Percentiles rank a stretch among this genome's conserved stretches.
Conservation (phyloP, 345 rosid genomes). For the Salix brachista region DNA sequence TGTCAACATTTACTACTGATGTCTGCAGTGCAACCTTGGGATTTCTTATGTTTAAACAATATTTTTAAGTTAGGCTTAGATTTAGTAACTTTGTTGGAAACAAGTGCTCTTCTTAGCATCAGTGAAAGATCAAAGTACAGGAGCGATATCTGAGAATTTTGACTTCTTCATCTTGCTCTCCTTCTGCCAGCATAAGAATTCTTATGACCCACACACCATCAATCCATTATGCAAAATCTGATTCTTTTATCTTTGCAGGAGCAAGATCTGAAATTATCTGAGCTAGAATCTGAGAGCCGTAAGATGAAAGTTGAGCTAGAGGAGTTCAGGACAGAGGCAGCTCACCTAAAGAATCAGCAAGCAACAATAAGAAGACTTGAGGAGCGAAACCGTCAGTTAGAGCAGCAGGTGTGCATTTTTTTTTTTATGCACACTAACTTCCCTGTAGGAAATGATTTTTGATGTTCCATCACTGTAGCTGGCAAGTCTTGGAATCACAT, state of each 20-base stretch:
- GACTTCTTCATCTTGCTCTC: not conserved
- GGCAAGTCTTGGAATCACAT: not conserved
- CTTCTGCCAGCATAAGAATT: not conserved
- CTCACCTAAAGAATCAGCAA: slow-evolving; percentile 95
- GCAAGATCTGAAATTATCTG: slow-evolving; percentile 80
- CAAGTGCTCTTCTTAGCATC: not conserved
- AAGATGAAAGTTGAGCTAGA: slow-evolving; percentile 98
- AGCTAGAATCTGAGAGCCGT: slow-evolving; percentile 85
- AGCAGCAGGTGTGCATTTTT: slow-evolving; percentile 67
- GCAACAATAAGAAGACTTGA: slow-evolving; percentile 98
- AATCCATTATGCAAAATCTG: not conserved
- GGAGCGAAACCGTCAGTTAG: slow-evolving; percentile 95
- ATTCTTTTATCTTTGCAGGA: slow-evolving; percentile 50
- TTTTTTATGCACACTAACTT: not conserved
- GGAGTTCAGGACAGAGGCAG: slow-evolving; percentile 89
- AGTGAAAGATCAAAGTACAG: not conserved
- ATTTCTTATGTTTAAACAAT: too few species aligned
- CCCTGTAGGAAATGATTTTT: not conserved
- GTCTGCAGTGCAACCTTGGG: too few species aligned
- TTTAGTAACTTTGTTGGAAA: not conserved
- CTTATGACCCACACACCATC: not conserved
- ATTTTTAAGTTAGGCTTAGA: not conserved
- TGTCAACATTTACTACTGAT: too few species aligned
- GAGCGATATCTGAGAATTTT: not conserved
- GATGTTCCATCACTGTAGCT: not conserved